Evolutionary conservation across 108 stramenopile genomes (phyloP).

Genomic region (Cyclotella baltica): DNA sequence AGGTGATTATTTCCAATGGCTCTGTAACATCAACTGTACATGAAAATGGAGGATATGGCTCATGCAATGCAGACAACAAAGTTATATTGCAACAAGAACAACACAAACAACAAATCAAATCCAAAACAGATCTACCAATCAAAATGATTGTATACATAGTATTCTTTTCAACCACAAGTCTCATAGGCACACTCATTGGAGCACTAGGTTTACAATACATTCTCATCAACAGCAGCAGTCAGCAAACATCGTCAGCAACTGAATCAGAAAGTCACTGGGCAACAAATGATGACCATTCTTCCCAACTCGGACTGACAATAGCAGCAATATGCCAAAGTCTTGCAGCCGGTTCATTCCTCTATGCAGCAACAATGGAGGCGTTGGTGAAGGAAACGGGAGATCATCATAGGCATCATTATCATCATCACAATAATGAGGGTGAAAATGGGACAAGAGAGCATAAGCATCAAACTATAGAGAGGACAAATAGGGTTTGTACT

Average conservation of each 20-base stretch:
- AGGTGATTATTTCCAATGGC: background rate
- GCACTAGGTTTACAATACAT: conserved; percentile 4
- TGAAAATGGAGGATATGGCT: background rate
- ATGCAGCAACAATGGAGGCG: conserved; percentile 17
- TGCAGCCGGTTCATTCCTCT: conserved; percentile 3
- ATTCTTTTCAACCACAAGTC: conserved; percentile 12
- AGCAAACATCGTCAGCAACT: too few relatives aligned
- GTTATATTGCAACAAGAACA: background rate
- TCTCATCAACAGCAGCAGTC: background rate
- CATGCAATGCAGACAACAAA: background rate
- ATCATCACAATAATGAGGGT: background rate
- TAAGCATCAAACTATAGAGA: background rate
- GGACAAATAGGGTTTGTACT: conserved; percentile 11
- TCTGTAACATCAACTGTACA: background rate
- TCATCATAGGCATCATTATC: conserved; percentile 12
- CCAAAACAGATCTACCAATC: background rate
- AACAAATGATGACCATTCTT: background rate
- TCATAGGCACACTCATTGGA: conserved; percentile 11
- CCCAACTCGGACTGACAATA: background rate
- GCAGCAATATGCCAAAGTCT: conserved; percentile 11
- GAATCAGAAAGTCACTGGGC: too few relatives aligned
- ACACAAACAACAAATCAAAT: background rate
- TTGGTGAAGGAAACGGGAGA: conserved; percentile 15
- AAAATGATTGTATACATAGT: background rate
- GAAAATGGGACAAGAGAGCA: background rate